phyloP scores from a whole-genome alignment of 495 filamentous ascomycete genomes.

The Zalerion maritima region DNA sequence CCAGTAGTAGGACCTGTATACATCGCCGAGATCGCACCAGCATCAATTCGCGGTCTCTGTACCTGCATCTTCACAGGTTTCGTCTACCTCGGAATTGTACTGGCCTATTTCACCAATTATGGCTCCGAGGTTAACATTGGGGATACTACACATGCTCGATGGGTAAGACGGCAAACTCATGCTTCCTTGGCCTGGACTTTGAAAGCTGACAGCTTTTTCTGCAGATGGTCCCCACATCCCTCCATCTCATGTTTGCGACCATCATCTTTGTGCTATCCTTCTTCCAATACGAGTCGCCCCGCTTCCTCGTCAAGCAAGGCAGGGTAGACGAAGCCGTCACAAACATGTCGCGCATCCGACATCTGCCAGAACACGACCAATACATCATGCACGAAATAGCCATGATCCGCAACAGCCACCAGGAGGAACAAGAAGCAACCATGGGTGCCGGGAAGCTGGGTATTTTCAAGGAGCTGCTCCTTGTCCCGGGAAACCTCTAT shows the following conservation, averaged over 20 bases:
- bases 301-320: conserved; percentile 39
- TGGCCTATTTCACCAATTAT: conserved; percentile 43
- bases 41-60: conserved; percentile 49
- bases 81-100: conserved; percentile 48
- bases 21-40: conserved; percentile 47
- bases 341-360: conserved; percentile 34
- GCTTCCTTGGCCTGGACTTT: conserved; percentile 14
- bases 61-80: conserved; percentile 53
- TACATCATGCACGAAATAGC: conserved; percentile 36
- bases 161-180: conserved; percentile 23
- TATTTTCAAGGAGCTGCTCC: conserved; percentile 44
- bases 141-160: conserved; percentile 40
- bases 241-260: conserved; percentile 60
- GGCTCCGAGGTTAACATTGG: conserved; percentile 44
- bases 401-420: conserved; percentile 32
- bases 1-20: conserved; percentile 49
- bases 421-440: conserved; percentile 43
- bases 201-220: not conserved
- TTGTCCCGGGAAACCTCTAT: conserved; percentile 46
- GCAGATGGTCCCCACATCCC: conserved; percentile 44
- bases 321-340: conserved; percentile 28
- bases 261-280: conserved; percentile 51
- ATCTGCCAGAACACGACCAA: conserved; percentile 30
- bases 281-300: conserved; percentile 47
- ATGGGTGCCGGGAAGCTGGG: conserved; percentile 38